These are phyloP conservation scores for Solanum hybrid DNA, from an alignment of 305 asterid species.

Conservation along the genomic window DNA sequence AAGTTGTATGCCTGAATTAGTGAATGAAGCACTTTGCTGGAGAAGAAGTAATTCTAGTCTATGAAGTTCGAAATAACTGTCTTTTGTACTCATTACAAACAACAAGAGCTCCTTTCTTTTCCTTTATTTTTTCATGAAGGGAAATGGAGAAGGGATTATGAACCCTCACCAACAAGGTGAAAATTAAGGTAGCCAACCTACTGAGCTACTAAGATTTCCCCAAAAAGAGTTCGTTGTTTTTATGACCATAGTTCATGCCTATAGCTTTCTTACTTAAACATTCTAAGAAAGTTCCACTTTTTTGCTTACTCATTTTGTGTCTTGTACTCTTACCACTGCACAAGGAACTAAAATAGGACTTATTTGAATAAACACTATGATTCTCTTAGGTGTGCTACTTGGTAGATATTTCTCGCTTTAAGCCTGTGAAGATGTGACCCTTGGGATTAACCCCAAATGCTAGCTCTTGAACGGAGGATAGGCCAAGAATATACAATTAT, in stretches of 20 bases:
- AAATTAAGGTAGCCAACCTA: neutral
- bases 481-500: neutral
- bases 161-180: neutral
- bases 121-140: neutral
- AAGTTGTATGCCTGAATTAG: neutral
- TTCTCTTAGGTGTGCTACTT: neutral
- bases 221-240: neutral
- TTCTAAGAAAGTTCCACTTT: neutral
- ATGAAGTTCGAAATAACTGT: neutral
- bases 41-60: neutral
- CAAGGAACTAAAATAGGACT: neutral
- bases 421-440: neutral
- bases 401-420: neutral
- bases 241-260: neutral
- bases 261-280: neutral
- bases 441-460: neutral
- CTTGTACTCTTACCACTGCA: neutral
- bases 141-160: neutral
- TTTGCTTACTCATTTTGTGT: neutral
- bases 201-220: neutral
- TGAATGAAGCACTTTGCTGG: neutral
- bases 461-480: neutral
- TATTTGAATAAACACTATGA: neutral
- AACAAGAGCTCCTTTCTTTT: neutral
- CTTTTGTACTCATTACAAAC: neutral